Percentiles rank a stretch among this genome's conserved stretches.
Evolutionary conservation across 257 asterid genomes (phyloP).

Genomic region (Solanum sitiens): DNA sequence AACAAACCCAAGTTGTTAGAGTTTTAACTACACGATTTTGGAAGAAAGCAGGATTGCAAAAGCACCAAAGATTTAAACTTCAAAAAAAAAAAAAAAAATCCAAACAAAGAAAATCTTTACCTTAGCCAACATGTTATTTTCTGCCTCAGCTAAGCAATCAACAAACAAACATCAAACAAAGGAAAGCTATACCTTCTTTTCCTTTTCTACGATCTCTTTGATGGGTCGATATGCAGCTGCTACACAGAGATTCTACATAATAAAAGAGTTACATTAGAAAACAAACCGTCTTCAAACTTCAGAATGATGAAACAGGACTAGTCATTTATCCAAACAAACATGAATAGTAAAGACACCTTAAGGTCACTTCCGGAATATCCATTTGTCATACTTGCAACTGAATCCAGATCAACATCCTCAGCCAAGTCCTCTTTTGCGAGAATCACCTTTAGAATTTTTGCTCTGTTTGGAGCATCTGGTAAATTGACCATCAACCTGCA

Average conservation of each 20-base stretch:
- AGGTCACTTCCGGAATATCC: conserved; percentile 98
- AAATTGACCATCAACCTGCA: conserved; percentile 81
- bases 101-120: too few relatives aligned
- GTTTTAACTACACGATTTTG: background rate
- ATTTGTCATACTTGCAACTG: conserved; percentile 67
- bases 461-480: conserved; percentile 89
- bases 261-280: background rate
- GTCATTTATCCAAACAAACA: background rate
- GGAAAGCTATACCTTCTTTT: conserved; percentile 48
- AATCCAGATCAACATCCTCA: conserved; percentile 61
- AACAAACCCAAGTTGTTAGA: background rate
- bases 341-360: conserved; percentile 34
- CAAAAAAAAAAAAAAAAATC: background rate
- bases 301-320: background rate
- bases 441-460: conserved; percentile 66
- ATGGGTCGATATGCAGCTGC: conserved; percentile 92
- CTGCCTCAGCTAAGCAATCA: background rate
- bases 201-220: conserved; percentile 74
- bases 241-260: conserved; percentile 71
- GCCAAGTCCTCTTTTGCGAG: conserved; percentile 80
- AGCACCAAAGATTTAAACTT: background rate
- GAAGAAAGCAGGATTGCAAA: background rate
- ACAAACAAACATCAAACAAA: background rate
- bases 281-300: background rate
- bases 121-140: background rate